These are phyloP conservation scores for Fusarium liriodendri DNA, from an alignment of 2,329 filamentous ascomycete species.

Conservation along the genomic window DNA sequence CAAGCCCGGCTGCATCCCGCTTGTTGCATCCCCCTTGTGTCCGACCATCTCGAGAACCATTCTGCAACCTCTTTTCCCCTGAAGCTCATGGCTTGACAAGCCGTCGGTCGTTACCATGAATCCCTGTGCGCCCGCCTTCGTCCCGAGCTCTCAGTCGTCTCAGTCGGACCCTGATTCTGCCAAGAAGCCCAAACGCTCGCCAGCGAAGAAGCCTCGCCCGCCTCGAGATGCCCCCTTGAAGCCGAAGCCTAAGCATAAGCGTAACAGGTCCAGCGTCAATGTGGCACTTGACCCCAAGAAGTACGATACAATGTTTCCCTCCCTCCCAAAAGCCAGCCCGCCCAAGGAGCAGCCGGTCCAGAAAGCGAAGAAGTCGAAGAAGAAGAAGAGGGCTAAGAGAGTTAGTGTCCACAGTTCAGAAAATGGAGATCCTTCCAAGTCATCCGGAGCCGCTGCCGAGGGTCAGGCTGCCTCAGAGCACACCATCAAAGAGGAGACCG, in stretches of 20 bases:
- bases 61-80: not conserved
- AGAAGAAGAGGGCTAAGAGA: conserved; percentile 1
- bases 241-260: not conserved
- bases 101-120: conserved; percentile 38
- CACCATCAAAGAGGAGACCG: not conserved
- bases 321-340: conserved; percentile 16
- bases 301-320: conserved; percentile 41
- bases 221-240: not conserved
- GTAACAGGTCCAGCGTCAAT: not conserved
- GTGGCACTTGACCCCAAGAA: conserved; percentile 32
- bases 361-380: not conserved
- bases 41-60: not conserved
- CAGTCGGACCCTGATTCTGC: conserved; percentile 3
- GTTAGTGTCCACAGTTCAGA: not conserved
- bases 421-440: not conserved
- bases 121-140: conserved; percentile 43
- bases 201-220: conserved; percentile 3
- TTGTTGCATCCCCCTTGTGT: not conserved
- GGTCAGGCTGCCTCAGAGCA: not conserved
- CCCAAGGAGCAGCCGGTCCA: not conserved
- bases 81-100: not conserved
- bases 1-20: not conserved
- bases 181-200: not conserved
- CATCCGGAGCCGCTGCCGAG: not conserved
- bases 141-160: conserved; percentile 27